Percentiles rank a stretch among this genome's conserved stretches.
phyloP scores from a whole-genome alignment of 208 protist species.

The Acanthamoeba triangularis region DNA sequence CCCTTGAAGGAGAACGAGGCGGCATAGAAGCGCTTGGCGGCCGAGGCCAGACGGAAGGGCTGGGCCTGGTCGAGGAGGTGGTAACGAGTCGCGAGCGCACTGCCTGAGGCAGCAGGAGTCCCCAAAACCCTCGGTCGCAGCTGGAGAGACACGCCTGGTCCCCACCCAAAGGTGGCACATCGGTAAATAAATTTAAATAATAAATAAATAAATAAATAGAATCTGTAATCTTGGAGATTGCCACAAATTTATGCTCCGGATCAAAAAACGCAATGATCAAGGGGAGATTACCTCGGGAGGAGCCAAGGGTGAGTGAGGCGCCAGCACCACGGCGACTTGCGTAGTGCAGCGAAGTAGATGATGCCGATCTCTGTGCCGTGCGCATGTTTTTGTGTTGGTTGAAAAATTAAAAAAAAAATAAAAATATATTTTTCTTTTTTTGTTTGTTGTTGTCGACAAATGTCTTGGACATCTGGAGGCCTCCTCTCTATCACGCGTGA shows the following conservation, averaged over 20 bases:
- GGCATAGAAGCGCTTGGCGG: not conserved
- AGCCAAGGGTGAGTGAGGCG: no score
- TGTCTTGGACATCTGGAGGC: no score
- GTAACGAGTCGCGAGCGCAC: not conserved
- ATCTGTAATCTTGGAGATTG: no score
- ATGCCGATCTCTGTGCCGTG: not conserved
- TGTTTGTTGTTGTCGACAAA: not conserved
- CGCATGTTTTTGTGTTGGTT: not conserved
- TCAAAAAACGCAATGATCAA: no score
- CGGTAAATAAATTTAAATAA: no score
- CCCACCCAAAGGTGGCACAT: no score
- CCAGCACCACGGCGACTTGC: not conserved
- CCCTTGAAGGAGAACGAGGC: slow-evolving; percentile 69
- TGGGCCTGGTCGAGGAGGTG: not conserved
- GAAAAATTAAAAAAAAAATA: not conserved
- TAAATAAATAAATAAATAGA: no score
- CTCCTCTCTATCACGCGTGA: not conserved
- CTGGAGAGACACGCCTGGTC: not conserved
- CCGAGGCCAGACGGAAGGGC: not conserved
- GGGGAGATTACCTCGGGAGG: no score
- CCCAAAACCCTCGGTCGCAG: not conserved
- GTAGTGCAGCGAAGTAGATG: not conserved
- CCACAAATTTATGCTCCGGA: not conserved
- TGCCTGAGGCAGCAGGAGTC: not conserved
- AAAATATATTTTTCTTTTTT: not conserved